Evolutionary conservation across 2,329 filamentous ascomycete genomes (phyloP), one percentile per base, ranked within the genome.

Genomic region (Daldinia sp.): DNA sequence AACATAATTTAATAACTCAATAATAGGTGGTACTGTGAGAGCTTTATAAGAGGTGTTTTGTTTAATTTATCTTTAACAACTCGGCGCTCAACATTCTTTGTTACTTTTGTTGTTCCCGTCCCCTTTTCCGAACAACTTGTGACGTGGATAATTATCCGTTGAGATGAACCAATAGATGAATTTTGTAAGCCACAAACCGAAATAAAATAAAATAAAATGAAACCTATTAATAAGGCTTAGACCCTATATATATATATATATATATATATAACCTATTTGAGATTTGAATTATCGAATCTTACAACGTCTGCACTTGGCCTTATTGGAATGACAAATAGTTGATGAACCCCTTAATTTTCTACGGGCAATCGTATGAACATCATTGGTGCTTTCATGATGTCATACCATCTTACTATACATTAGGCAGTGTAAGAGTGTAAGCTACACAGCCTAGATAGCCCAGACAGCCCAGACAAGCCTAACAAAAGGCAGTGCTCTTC

Each of bases 381-480:
- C 15, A n/a, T n/a, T 51, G 15, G 46, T 30, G 46, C 33, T n/a
- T 18, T 51, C 46, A 51, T 51, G 46, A 51, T 51, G 46, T 51
- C 46, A 51, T 50, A n/a, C 30, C 26, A 10, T 50, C 23, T 50
- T 50, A 50, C 26, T 50, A 30, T 23, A 33, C 30, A 28, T 37
- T 37, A 37, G 3, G 12, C 12, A 37, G 35, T 37, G 26, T 20
- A 44, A 23, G 42, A 20, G 23, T 23, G 18, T 18, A 42, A 42
- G 15, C n/a, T 18, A 42, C 42, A 23, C 42, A 46, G 18, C 46
- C 42, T 10, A 9, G 33, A 35, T 6, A 35, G 33, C 20, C 20
- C 20, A 23, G 20, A 23, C 42, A 46, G 7, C 46, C 42, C 20
- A 9, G 33, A 35, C 33, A 35, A 23, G 33, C 23, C 26, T 28